Conservation (phyloP, 176 grass and related monocot genomes). For the Carex scoparia region DNA sequence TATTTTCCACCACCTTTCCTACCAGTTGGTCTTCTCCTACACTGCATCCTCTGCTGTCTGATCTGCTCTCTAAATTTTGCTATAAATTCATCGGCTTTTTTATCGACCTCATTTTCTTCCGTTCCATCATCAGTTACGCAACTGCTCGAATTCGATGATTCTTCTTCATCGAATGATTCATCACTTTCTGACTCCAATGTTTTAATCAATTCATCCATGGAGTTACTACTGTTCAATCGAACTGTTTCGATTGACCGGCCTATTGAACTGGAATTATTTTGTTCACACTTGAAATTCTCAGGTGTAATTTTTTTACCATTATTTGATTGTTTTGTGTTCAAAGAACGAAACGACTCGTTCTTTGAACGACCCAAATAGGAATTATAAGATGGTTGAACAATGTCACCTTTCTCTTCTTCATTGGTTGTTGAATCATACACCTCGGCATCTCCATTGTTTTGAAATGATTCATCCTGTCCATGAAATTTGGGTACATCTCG, state of each 20-base stretch:
- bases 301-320: constrained; percentile 11
- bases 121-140: constrained; percentile 21
- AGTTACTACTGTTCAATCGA: constrained; percentile 1
- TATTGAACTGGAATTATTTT: neutral
- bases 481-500: neutral
- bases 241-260: constrained; percentile 2
- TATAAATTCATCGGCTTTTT: constrained; percentile 91
- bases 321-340: neutral
- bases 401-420: constrained; percentile 13
- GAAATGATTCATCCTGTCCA: neutral
- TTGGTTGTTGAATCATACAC: neutral
- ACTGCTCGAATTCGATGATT: constrained; percentile 34
- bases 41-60: constrained; percentile 53
- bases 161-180: constrained; percentile 37
- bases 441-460: neutral
- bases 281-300: constrained; percentile 1
- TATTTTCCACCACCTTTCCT: constrained; percentile 17
- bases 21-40: neutral
- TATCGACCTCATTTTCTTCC: constrained; percentile 60
- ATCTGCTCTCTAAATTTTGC: constrained; percentile 96
- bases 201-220: constrained; percentile 23
- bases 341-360: neutral
- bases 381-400: neutral
- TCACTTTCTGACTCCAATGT: constrained; percentile 21
- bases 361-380: neutral